Percentiles rank a stretch among this genome's conserved stretches.
These are phyloP conservation scores for Golubevia pallescens DNA, from an alignment of 1,284 basidiomycete genomes.

Conservation along the genomic window DNA sequence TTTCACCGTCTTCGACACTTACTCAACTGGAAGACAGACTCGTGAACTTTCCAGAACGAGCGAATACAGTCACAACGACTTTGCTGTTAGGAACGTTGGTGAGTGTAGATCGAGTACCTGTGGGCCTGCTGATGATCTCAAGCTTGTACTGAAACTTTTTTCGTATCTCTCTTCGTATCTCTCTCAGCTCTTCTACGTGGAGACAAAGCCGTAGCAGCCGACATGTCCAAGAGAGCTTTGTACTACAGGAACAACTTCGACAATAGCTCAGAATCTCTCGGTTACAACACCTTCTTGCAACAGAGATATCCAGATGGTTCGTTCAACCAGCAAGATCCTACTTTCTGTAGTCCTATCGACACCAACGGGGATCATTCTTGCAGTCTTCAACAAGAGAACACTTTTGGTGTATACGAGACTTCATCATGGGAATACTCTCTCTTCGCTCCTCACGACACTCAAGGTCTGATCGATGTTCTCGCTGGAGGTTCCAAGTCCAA, in stretches of 20 bases:
- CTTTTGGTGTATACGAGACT: no score
- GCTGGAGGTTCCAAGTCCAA: constrained; percentile 19
- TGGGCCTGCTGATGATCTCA: neutral
- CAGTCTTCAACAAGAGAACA: constrained; percentile 29
- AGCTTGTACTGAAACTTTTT: neutral
- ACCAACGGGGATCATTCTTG: constrained; percentile 25
- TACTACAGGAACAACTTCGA: constrained; percentile 50
- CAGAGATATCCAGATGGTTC: constrained; percentile 35
- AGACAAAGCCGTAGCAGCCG: constrained; percentile 9
- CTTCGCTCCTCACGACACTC: constrained; percentile 42
- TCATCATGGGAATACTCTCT: constrained; percentile 43
- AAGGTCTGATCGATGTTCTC: constrained; percentile 38
- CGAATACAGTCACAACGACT: constrained; percentile 3
- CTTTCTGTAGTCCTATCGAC: constrained; percentile 39
- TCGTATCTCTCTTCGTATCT: neutral
- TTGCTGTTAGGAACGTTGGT: constrained; percentile 1
- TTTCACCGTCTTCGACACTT: constrained; percentile 2
- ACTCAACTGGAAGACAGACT: constrained; percentile 5
- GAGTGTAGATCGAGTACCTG: neutral
- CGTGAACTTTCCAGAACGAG: constrained; percentile 3
- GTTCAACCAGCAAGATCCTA: constrained; percentile 32
- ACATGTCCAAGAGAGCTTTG: constrained; percentile 16
- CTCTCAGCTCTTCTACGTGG: neutral
- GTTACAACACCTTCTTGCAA: constrained; percentile 40
- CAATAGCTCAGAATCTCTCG: constrained; percentile 18